A percentile compares a stretch with the other conserved stretches of the same genome.
Conservation (phyloP, 768 basidiomycete species). For the Aureoboletus auriporus region DNA sequence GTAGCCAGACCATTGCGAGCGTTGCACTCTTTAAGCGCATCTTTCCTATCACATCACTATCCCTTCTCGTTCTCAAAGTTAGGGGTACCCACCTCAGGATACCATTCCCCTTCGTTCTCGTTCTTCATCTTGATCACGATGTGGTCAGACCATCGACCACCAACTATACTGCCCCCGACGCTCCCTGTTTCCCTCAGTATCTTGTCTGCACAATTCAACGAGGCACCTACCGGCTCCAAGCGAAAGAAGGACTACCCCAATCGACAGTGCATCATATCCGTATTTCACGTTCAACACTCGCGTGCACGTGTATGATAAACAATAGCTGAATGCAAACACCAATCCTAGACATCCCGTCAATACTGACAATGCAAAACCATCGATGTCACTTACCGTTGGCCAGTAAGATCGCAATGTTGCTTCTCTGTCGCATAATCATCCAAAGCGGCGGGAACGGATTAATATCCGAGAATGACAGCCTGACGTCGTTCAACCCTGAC, state of each 20-base stretch:
- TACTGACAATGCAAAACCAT: not conserved
- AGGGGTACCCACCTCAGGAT: conserved; percentile 57
- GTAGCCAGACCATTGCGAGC: conserved; percentile 48
- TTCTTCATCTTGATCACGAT: conserved; percentile 40
- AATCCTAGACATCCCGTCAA: conserved; percentile 43
- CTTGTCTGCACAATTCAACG: not conserved
- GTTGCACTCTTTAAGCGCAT: conserved; percentile 69
- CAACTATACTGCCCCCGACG: conserved; percentile 49
- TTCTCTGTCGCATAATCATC: conserved; percentile 52
- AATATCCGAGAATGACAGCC: conserved; percentile 63
- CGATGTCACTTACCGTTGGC: conserved; percentile 14
- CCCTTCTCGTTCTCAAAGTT: not conserved
- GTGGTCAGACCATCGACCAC: conserved; percentile 57
- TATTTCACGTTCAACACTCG: conserved; percentile 65
- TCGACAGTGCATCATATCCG: conserved; percentile 60
- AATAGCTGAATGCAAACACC: conserved; percentile 67
- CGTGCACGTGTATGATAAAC: conserved; percentile 69
- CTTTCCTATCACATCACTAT: conserved; percentile 31
- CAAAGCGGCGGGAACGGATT: conserved; percentile 67
- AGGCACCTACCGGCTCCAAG: conserved; percentile 58
- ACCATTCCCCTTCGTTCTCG: conserved; percentile 41
- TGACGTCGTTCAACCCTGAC: conserved; percentile 32
- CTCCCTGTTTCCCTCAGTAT: conserved; percentile 32
- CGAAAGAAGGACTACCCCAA: conserved; percentile 73
- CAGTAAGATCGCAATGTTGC: conserved; percentile 64